These are phyloP conservation scores for Candida succiphila DNA, from an alignment of 805 yeast genomes.

Conservation along the genomic window DNA sequence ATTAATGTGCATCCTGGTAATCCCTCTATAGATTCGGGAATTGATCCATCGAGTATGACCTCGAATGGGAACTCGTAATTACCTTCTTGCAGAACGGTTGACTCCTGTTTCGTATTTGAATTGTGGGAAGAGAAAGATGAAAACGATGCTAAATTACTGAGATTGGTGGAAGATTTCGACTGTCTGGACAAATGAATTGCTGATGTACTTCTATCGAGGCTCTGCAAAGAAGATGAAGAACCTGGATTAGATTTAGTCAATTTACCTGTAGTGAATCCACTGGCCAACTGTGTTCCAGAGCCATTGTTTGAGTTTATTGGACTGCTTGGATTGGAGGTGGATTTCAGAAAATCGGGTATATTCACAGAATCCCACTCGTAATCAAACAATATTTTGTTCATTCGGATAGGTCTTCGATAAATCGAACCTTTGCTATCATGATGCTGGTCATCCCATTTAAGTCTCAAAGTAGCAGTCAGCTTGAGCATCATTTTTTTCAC, in stretches of 20 bases:
- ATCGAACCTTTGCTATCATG: constrained; percentile 34
- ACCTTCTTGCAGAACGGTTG: constrained; percentile 51
- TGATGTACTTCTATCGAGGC: constrained; percentile 19
- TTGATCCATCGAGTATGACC: constrained; percentile 72
- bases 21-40: constrained; percentile 87
- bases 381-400: constrained; percentile 60
- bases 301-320: constrained; percentile 1
- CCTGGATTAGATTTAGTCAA: constrained; percentile 26
- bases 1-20: constrained; percentile 67
- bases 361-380: constrained; percentile 69
- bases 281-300: constrained; percentile 1
- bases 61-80: constrained; percentile 88
- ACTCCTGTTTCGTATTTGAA: constrained; percentile 10
- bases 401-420: constrained; percentile 36
- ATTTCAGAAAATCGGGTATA: constrained; percentile 24
- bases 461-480: constrained; percentile 54
- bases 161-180: constrained; percentile 26
- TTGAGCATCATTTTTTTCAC: constrained; percentile 56
- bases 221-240: constrained; percentile 33
- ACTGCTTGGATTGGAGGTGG: neutral
- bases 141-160: constrained; percentile 11
- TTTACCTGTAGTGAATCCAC: constrained; percentile 20
- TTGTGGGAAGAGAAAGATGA: constrained; percentile 7
- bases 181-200: constrained; percentile 11
- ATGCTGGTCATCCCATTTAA: constrained; percentile 53